A percentile compares a stretch with the other conserved stretches of the same genome.
These are phyloP conservation scores for Emmonsiellopsis sp. DNA, from an alignment of 2,329 filamentous ascomycete species.

Conservation along the genomic window DNA sequence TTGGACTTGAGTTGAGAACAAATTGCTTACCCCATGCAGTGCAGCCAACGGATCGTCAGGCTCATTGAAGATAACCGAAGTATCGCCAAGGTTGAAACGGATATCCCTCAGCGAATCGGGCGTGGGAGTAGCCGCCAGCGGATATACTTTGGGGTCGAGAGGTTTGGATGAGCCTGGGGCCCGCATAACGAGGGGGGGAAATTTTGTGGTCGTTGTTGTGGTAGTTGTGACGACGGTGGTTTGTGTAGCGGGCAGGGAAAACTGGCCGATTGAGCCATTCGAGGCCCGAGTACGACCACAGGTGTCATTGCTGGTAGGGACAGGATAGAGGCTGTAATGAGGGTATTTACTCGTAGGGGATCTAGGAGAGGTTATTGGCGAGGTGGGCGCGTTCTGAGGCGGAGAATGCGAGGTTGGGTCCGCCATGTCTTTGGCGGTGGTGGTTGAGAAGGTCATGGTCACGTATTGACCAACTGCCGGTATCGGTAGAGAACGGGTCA, in stretches of 20 bases:
- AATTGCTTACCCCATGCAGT: constrained; percentile 42
- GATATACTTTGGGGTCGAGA: constrained; percentile 82
- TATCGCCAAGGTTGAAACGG: constrained; percentile 59
- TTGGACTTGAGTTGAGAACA: too few relatives aligned
- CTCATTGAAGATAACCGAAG: constrained; percentile 53
- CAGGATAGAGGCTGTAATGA: constrained; percentile 17
- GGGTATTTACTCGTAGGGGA: constrained; percentile 4
- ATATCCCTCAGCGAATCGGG: constrained; percentile 70
- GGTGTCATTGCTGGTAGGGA: constrained; percentile 4
- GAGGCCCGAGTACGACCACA: constrained; percentile 8
- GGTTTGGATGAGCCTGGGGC: constrained; percentile 60
- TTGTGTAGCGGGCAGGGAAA: constrained; percentile 54
- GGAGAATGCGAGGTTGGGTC: constrained; percentile 2
- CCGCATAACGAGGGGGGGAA: constrained; percentile 73
- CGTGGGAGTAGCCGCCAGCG: constrained; percentile 72
- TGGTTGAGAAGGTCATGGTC: neutral
- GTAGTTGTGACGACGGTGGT: constrained; percentile 75
- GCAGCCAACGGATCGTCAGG: constrained; percentile 47
- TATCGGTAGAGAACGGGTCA: neutral
- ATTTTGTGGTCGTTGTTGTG: constrained; percentile 71
- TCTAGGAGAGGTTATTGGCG: constrained; percentile 1
- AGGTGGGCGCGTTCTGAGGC: constrained; percentile 5
- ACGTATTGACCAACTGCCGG: neutral
- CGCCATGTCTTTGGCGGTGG: neutral
- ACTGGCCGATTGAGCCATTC: constrained; percentile 44